Base-by-base conservation (phyloP, 352 stramenopile genomes). In the Paralagenidium karlingii region DNA sequence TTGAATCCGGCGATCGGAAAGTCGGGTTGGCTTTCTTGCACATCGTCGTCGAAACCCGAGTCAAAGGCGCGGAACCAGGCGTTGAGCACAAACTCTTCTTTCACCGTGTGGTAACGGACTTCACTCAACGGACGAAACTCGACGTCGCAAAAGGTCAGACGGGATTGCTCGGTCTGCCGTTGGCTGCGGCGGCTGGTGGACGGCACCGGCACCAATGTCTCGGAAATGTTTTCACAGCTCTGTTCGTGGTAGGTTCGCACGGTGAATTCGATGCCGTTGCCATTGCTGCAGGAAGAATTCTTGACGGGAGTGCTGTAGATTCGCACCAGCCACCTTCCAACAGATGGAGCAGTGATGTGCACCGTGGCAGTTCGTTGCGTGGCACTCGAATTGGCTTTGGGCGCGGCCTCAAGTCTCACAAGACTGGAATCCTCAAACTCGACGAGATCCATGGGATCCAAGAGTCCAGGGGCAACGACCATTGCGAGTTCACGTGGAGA, bases 241-340 rank as follows among this genome's bases (percentile, higher is more conserved):
- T 13, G 13, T n/a, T 31, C 13, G 30, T 53, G 38, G 18, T 34
- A 32, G 8, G 49, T 28, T 3, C 20, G 19, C 13, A 58, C 33
- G 26, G 26, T n/a, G 40, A 58, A 58, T 8, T 8, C 26, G 0
- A 45, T 40, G 24, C 49, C 49, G 1, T 33, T 42, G 20, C 18
- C 24, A 13, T n/a, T 33, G 12, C 33, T 28, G 30, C 43, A 53
- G 7, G 34, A 49, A 12, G 39, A 20, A 11, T 21, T 13, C 9
- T 18, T n/a, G 1, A 36, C 18, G 3, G 38, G 18, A 10, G 11
- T 19, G 9, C 33, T 37, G 4, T 20, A 32, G 21, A 58, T 40
- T 40, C 43, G 38, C 5, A 58, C 39, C 20, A 49, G 34, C 49
- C 49, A 58, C n/a, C 20, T 19, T 13, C 47, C 50, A 27, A 18